These are phyloP conservation scores for Royoungia palumana DNA, from an alignment of 768 basidiomycete genomes.

Conservation along the genomic window DNA sequence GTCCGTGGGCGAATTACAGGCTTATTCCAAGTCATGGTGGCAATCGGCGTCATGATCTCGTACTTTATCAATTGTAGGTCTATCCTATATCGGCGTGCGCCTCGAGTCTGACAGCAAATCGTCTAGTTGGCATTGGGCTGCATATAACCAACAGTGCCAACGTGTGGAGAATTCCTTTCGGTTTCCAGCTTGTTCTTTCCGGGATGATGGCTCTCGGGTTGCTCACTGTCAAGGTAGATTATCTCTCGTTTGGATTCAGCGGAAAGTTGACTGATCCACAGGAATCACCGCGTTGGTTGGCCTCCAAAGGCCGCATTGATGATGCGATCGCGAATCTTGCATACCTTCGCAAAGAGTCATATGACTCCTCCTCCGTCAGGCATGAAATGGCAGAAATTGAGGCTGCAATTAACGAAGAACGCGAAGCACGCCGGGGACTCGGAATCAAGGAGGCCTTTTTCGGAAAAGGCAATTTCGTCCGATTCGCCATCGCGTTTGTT, in stretches of 20 bases:
- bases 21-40: constrained; percentile 83
- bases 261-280: constrained; percentile 21
- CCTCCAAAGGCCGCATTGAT: constrained; percentile 52
- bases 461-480: constrained; percentile 75
- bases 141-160: constrained; percentile 45
- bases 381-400: constrained; percentile 78
- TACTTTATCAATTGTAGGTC: constrained; percentile 76
- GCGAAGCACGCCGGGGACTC: constrained; percentile 58
- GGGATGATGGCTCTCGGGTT: constrained; percentile 68
- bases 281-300: constrained; percentile 79
- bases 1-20: constrained; percentile 85
- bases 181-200: constrained; percentile 70
- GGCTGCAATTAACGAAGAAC: constrained; percentile 74
- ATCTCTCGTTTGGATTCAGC: not conserved
- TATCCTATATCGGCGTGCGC: not conserved
- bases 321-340: constrained; percentile 61
- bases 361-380: constrained; percentile 44
- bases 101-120: constrained; percentile 1
- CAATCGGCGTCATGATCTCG: constrained; percentile 80
- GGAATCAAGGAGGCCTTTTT: constrained; percentile 71
- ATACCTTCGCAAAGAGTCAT: constrained; percentile 50
- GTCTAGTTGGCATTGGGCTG: constrained; percentile 54
- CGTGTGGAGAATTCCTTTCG: constrained; percentile 73
- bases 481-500: constrained; percentile 80
- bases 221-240: constrained; percentile 54